Evolutionary conservation across 495 filamentous ascomycete genomes (phyloP).

Genomic region (Hypoxylon fuscum): DNA sequence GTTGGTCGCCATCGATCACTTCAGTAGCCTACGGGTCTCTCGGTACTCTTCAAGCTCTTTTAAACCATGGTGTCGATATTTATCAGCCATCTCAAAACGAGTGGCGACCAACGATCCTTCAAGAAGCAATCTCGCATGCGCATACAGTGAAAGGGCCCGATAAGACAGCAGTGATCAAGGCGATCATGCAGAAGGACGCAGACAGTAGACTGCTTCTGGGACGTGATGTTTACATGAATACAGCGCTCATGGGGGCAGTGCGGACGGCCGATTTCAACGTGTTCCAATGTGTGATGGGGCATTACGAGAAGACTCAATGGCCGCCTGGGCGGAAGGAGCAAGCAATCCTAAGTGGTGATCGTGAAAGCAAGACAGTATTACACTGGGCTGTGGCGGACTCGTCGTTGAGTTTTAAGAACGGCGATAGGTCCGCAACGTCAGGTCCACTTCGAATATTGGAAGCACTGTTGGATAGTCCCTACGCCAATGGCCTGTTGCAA

Average conservation of each 20-base stretch:
- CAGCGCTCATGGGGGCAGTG: conserved; percentile 27
- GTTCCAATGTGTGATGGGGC: conserved; percentile 25
- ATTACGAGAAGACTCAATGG: conserved; percentile 17
- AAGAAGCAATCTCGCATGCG: conserved; percentile 21
- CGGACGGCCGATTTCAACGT: conserved; percentile 23
- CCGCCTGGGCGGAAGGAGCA: conserved; percentile 6
- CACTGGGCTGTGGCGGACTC: conserved; percentile 28
- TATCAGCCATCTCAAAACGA: conserved; percentile 15
- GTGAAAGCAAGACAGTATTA: conserved; percentile 19
- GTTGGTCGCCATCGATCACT: conserved; percentile 13
- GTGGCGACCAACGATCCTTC: conserved; percentile 6
- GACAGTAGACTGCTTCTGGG: conserved; percentile 13
- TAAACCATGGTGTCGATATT: conserved; percentile 22
- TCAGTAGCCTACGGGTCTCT: conserved; percentile 25
- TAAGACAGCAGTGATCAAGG: conserved; percentile 29
- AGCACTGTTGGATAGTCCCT: conserved; percentile 24
- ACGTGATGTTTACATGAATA: conserved; percentile 20
- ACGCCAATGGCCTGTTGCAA: conserved; percentile 12
- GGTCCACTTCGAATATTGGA: conserved; percentile 31
- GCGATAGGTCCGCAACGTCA: conserved; percentile 12
- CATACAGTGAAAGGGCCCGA: conserved; percentile 21
- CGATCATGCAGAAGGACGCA: conserved; percentile 28
- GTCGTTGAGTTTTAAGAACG: conserved; percentile 23
- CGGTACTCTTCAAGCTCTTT: conserved; percentile 19
- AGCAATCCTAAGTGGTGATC: conserved; percentile 17